Evolutionary conservation across 2,329 filamentous ascomycete genomes (phyloP), one percentile per base, ranked within the genome.

Genomic region (Stachybotrys chartarum): DNA sequence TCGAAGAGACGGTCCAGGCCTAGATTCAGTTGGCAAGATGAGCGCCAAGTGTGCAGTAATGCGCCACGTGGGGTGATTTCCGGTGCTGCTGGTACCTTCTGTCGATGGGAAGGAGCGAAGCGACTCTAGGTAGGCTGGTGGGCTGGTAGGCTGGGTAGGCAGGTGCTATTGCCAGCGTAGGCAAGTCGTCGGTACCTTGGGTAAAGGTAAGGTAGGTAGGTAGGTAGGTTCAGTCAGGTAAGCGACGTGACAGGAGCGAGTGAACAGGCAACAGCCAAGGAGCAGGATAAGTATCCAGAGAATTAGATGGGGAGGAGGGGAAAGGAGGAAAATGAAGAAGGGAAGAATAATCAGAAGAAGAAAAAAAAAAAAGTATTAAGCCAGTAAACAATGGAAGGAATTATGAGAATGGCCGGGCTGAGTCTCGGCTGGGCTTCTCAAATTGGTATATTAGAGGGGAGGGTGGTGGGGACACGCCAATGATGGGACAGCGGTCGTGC

Each of bases 61-160:
- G 50, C 50, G 50, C 50, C 50, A 52, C 50, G 50, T 52, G 50
- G 50, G 45, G 17, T 52, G 32, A 44, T 30, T 16, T 44, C 50
- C 14, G 50, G 12, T 35, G 50, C 47, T 51, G 50, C 18, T n/a
- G 7, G 35, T 39, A 12, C 35, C 35, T 39, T 39, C 35, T 39
- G 7, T 7, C 7, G 12, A 7, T 39, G 35, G 12, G 35, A 39
- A 12, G 12, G 35, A n/a, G n/a, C n/a, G n/a, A n/a, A n/a, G n/a
- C n/a, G n/a, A n/a, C n/a, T n/a, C n/a, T n/a, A n/a, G n/a, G n/a
- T n/a, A n/a, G n/a, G n/a, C n/a, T n/a, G n/a, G n/a, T n/a, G n/a
- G n/a, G n/a, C n/a, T n/a, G 35, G 12, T 7, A 39, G 35, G 7
- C 35, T 14, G 32, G 49, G 49, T 30, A 51, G 49, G 18, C 30